Evolutionary conservation across 1,284 basidiomycete species (phyloP).

Genomic region (Cutaneotrichosporon cyanovorans): DNA sequence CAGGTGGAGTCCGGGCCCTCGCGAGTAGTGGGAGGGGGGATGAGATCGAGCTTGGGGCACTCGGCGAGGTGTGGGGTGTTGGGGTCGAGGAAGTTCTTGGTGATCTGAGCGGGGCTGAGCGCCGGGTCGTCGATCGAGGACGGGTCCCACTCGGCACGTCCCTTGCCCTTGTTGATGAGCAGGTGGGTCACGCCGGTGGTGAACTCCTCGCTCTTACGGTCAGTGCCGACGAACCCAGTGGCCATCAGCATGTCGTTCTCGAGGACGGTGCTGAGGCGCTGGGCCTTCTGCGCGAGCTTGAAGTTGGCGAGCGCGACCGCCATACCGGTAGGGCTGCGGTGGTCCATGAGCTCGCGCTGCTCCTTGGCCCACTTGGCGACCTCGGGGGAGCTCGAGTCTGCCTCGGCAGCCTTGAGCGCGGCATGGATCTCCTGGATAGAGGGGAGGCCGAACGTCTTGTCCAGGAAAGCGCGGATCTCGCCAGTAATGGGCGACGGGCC

Average conservation of each 20-base stretch:
- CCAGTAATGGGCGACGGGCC: constrained; percentile 56
- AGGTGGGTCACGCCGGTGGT: constrained; percentile 67
- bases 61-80: constrained; percentile 62
- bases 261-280: constrained; percentile 58
- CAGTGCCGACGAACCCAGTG: constrained; percentile 26
- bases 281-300: constrained; percentile 58
- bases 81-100: constrained; percentile 32
- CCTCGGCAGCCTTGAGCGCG: constrained; percentile 50
- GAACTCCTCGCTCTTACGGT: constrained; percentile 72
- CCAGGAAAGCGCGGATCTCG: constrained; percentile 63
- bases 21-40: constrained; percentile 20
- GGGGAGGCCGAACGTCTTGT: constrained; percentile 64
- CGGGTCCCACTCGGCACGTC: constrained; percentile 45
- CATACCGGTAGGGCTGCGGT: constrained; percentile 81
- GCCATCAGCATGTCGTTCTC: constrained; percentile 53
- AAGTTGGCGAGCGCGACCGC: constrained; percentile 75
- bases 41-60: constrained; percentile 36
- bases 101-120: constrained; percentile 51
- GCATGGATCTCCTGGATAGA: constrained; percentile 63
- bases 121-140: constrained; percentile 55
- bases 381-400: constrained; percentile 44
- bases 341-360: constrained; percentile 58
- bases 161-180: constrained; percentile 57
- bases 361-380: constrained; percentile 65
- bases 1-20: constrained; percentile 34